Evolutionary conservation across 163 green algal species (phyloP), one percentile per base, ranked within the genome.

Genomic region (Chlorella variabilis): DNA sequence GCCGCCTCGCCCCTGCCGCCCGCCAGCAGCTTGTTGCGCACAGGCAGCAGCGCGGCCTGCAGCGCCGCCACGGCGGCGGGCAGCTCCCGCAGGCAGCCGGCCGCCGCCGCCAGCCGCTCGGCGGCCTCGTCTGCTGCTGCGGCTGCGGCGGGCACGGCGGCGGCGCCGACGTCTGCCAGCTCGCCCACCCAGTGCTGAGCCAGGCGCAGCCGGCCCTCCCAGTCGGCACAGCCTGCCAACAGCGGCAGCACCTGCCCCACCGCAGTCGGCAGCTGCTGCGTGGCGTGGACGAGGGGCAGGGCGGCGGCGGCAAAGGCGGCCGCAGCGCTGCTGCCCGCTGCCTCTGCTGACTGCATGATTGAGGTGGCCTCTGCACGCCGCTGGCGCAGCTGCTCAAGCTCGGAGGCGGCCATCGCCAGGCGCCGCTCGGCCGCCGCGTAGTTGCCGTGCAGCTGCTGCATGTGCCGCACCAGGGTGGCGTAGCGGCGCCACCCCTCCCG

Each of bases 401-500:
- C 66, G 2, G 11, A n/a, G 0, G 25, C 66, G 0, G 65, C 51
- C 0, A n/a, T 31, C n/a, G 54, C 6, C 8, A 77, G 38, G 4
- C 23, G 23, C 0, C 11, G 3, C n/a, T 77, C 51, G 27, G 77
- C 54, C 18, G 65, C 77, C 5, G n/a, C 51, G 66, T 83, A 70
- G 4, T 11, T 31, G 8, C 38, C 65, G 9, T 70, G 36, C 65
- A 83, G 66, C 49, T 66, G 65, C 66, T 62, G 77, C 73, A 84
- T 77, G 21, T 61, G 42, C 68, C n/a, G 78, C 77, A 91, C 54
- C 34, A 86, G 34, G n/a, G 75, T 67, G n/a, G 1, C 41, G 58
- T 87, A 86, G n/a, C 71, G 42, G 27, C 77, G 56, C 85, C 87
- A 78, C 13, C 73, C 73, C 54, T 70, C 54, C 38, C n/a, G 36